Percentiles rank a stretch among this genome's conserved stretches.
Evolutionary conservation across 306 rosid species (phyloP).

Genomic region (Hippophae rhamnoides): DNA sequence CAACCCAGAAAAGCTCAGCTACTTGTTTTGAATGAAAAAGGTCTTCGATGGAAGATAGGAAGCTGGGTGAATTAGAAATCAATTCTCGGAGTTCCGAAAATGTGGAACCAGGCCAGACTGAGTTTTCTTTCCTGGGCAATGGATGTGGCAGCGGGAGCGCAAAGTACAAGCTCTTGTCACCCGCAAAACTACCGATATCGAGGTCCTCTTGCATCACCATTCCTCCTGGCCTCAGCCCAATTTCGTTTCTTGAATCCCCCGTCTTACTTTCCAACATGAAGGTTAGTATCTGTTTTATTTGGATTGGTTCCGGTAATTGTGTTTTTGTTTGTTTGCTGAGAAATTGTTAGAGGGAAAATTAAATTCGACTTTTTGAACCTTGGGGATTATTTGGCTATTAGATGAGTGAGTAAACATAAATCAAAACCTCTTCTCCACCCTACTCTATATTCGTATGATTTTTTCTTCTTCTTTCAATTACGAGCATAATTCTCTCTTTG

Average conservation of each 20-base stretch:
- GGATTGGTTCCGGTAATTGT: constrained; percentile 18
- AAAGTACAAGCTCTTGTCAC: constrained; percentile 78
- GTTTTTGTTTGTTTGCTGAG: constrained; percentile 5
- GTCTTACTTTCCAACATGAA: constrained; percentile 81
- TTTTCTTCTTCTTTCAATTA: too few relatives aligned
- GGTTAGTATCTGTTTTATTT: constrained; percentile 30
- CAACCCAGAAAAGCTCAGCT: too few relatives aligned
- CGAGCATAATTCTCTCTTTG: not conserved
- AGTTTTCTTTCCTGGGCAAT: constrained; percentile 7
- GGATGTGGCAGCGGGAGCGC: constrained; percentile 24
- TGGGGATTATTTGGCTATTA: constrained; percentile 12
- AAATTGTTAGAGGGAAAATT: not conserved
- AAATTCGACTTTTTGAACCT: constrained; percentile 7
- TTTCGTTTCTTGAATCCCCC: constrained; percentile 85
- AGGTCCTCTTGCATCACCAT: constrained; percentile 70
- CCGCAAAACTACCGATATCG: constrained; percentile 98
- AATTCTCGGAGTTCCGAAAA: constrained; percentile 7
- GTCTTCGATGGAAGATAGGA: constrained; percentile 33
- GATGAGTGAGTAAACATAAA: constrained; percentile 5
- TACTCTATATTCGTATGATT: too few relatives aligned
- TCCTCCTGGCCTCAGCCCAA: constrained; percentile 79
- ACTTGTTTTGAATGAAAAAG: too few relatives aligned
- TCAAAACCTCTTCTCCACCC: not conserved
- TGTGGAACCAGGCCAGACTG: constrained; percentile 28
- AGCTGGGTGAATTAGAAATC: constrained; percentile 22